Base-by-base conservation (phyloP, 2,329 filamentous ascomycete species). In the Alternaria consortialis region DNA sequence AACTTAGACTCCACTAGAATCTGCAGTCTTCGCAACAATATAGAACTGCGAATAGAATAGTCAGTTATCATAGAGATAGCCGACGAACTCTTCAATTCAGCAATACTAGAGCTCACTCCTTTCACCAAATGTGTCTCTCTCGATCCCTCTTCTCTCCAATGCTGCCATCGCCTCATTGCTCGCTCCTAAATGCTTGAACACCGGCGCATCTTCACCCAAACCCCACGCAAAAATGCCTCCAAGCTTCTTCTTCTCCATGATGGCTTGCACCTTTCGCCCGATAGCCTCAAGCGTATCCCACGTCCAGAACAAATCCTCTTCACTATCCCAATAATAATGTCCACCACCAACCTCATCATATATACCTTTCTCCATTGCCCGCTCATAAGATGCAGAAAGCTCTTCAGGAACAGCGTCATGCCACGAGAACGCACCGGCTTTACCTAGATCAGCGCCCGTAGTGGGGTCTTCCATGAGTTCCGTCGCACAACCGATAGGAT, bases 221-320 rank as follows among this genome's bases (percentile, higher is more conserved):
- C 88, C 89, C 90, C 90, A 93, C 0, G 90, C 90, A 82, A 92
- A 91, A 5, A 91, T 86, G 13, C 91, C 91, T 2, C 90, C 90
- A 0, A 92, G 74, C 2, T 78, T 74, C 71, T 83, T 84, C 15
- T 80, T 79, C 42, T 83, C 79, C 6, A 91, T 80, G 36, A 93
- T 82, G 3, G 82, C 73, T 2, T 82, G 79, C 59, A 91, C 85
- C 79, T 93, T 93, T 62, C 80, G 80, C 34, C 74, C 67, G 53
- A 93, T 87, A n/a, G 87, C 82, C 9, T 82, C 80, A 0, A 84
- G 81, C 0, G 87, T 90, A 63, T 93, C 91, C 81, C 87, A 93
- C 0, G 88, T 87, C 90, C 91, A 93, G 84, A 90, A 93, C 34
- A 88, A 72, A 58, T 85, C 79, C 67, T 86, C 81, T 4, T 80